Conservation (phyloP, 305 asterid genomes). For the Fraxinus albicans region DNA sequence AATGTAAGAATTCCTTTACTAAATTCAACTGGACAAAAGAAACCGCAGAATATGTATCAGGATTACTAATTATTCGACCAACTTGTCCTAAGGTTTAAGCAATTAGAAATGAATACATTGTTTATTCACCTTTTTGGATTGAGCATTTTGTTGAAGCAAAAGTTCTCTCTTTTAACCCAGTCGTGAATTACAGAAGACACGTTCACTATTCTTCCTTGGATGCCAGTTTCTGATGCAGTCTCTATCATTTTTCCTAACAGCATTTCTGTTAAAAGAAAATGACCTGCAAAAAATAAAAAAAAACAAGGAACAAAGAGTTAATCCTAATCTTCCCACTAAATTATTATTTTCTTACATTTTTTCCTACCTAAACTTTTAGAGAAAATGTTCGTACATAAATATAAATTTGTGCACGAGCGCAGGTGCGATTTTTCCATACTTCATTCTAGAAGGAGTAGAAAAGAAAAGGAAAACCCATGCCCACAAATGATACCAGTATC, state of each 20-base stretch:
- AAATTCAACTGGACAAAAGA: neutral
- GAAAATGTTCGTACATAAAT: neutral
- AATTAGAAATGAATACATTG: neutral
- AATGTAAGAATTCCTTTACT: neutral
- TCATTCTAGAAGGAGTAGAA: slow-evolving; percentile 27
- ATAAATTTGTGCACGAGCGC: neutral
- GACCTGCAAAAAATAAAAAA: slow-evolving; percentile 37
- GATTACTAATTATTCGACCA: neutral
- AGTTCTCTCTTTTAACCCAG: slow-evolving; percentile 66
- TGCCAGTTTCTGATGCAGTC: slow-evolving; percentile 62
- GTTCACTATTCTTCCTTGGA: slow-evolving; percentile 88
- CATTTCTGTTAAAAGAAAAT: slow-evolving; percentile 81
- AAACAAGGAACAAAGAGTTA: neutral
- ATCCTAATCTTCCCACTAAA: neutral
- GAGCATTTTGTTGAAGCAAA: slow-evolving; percentile 67
- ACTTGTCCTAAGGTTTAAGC: neutral
- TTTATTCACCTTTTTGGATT: slow-evolving; percentile 60
- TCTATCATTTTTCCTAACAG: slow-evolving; percentile 77
- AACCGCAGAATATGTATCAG: neutral
- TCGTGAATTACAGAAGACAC: slow-evolving; percentile 84
- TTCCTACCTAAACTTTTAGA: neutral
- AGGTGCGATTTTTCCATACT: neutral
- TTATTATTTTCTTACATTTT: neutral
- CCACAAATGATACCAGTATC: neutral
- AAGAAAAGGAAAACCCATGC: neutral